phyloP scores from a whole-genome alignment of 2,329 filamentous ascomycete genomes.

The Colletotrichum limetticola region DNA sequence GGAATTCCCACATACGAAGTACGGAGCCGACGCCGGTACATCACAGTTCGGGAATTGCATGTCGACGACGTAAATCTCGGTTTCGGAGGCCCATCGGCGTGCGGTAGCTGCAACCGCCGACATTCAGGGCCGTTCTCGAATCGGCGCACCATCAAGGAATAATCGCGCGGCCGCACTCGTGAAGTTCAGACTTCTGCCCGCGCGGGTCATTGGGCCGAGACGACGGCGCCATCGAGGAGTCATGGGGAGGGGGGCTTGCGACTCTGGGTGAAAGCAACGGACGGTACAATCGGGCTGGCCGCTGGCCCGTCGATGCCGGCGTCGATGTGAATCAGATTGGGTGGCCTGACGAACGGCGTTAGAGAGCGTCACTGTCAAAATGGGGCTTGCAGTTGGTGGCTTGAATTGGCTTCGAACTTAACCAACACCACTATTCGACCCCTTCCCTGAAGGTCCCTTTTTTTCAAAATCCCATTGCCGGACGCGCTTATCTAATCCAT shows the following conservation, averaged over 20 bases:
- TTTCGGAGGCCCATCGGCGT: constrained; percentile 20
- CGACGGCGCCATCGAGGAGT: neutral
- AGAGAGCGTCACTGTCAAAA: constrained; percentile 24
- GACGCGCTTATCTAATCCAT: constrained; percentile 13
- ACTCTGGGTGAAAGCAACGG: neutral
- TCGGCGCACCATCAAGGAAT: neutral
- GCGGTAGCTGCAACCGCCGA: neutral
- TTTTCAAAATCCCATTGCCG: neutral
- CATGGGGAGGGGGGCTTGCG: neutral
- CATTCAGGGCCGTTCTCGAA: constrained; percentile 3
- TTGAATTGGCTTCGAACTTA: constrained; percentile 11
- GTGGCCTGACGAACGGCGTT: constrained; percentile 23
- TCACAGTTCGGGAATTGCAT: constrained; percentile 11
- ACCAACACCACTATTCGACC: neutral
- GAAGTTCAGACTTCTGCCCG: neutral
- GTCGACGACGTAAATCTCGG: constrained; percentile 14
- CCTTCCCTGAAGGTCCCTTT: neutral
- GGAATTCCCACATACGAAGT: neutral
- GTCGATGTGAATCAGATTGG: neutral
- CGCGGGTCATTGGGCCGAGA: constrained; percentile 6
- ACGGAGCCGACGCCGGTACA: constrained; percentile 4
- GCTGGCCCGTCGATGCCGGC: neutral
- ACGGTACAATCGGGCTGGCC: constrained; percentile 2
- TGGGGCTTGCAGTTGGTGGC: constrained; percentile 30
- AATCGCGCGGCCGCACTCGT: neutral